Evolutionary conservation across 2,329 filamentous ascomycete species (phyloP).

Genomic region (Colletotrichum sp.): DNA sequence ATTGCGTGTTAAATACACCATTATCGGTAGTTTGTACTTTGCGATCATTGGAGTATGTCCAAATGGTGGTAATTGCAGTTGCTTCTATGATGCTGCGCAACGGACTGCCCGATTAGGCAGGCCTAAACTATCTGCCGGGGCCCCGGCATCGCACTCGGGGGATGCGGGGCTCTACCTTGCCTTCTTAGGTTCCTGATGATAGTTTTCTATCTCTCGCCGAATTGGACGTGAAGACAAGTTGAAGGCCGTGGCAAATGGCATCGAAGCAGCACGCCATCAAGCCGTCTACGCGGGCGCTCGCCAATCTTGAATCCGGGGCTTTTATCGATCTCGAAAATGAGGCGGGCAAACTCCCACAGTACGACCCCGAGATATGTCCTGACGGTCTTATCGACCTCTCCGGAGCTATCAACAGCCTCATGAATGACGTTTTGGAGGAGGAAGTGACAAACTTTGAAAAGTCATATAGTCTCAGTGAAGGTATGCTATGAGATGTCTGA

Average conservation of each 20-base stretch:
- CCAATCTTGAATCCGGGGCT: neutral
- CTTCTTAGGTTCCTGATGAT: neutral
- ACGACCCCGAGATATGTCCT: neutral
- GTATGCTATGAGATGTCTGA: neutral
- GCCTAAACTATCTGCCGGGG: neutral
- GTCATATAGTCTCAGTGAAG: neutral
- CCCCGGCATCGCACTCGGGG: neutral
- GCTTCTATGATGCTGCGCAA: neutral
- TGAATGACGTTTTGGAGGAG: neutral
- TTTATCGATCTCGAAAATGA: constrained; percentile 3
- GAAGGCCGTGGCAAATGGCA: neutral
- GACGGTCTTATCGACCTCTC: constrained; percentile 8
- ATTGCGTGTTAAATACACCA: neutral
- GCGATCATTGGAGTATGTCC: neutral
- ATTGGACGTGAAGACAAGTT: neutral
- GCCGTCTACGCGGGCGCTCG: neutral
- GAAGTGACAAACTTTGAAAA: neutral
- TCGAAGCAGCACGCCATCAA: neutral
- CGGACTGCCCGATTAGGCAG: neutral
- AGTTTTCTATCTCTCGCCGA: rapidly evolving
- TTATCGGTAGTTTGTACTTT: neutral
- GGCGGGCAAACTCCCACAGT: neutral
- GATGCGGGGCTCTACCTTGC: neutral
- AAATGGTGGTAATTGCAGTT: neutral
- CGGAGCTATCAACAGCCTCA: neutral